Percentiles rank a stretch among this genome's conserved stretches.
These are phyloP conservation scores for Phytophthora melonis DNA, from an alignment of 352 stramenopile genomes.

Conservation along the genomic window DNA sequence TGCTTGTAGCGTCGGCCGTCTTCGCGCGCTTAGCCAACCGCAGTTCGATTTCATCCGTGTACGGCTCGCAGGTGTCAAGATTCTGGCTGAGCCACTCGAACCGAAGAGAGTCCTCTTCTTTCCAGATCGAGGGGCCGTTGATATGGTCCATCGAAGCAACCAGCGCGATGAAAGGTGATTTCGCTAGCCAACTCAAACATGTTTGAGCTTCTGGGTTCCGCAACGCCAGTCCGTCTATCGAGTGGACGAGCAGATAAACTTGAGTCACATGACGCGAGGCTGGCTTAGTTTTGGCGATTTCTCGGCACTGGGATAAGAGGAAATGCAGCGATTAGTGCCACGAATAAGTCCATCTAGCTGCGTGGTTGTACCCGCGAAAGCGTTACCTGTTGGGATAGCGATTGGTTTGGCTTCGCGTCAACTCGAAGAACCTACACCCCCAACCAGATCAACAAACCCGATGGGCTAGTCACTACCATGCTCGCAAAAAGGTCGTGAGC, in stretches of 20 bases:
- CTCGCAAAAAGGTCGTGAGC: neutral
- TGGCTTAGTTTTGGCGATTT: constrained; percentile 37
- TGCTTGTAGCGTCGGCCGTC: constrained; percentile 43
- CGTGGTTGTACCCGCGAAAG: neutral
- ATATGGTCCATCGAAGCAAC: constrained; percentile 67
- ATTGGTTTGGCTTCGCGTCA: constrained; percentile 37
- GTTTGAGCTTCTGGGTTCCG: constrained; percentile 56
- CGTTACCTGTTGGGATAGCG: constrained; percentile 44
- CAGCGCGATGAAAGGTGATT: constrained; percentile 50
- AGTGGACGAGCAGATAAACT: constrained; percentile 62
- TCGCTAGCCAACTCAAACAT: constrained; percentile 62
- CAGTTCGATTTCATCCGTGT: constrained; percentile 58
- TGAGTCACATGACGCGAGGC: constrained; percentile 18
- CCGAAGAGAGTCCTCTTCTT: constrained; percentile 58
- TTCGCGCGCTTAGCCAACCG: constrained; percentile 39
- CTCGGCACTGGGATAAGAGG: constrained; percentile 30
- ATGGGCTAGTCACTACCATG: neutral
- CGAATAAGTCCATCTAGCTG: neutral
- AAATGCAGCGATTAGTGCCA: neutral
- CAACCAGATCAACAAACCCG: neutral
- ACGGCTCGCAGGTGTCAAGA: constrained; percentile 53
- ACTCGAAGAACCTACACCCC: constrained; percentile 32
- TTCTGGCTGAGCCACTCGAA: constrained; percentile 64
- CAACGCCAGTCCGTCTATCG: constrained; percentile 58
- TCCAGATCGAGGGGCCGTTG: constrained; percentile 63